phyloP scores from a whole-genome alignment of 2,329 filamentous ascomycete genomes.

The Lachnellula subtilissima region DNA sequence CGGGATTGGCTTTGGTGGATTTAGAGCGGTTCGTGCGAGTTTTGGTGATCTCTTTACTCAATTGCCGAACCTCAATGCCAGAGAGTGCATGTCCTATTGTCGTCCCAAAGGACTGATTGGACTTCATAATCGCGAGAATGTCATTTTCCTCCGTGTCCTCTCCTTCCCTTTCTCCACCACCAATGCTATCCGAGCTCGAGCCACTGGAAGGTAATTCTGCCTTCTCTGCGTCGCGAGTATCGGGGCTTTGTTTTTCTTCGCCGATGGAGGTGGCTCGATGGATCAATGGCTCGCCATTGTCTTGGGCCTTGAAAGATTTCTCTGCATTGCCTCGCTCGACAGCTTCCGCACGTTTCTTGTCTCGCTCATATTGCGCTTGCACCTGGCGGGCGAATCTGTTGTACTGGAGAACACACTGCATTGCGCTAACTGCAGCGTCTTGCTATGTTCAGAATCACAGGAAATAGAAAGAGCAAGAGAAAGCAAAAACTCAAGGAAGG shows the following conservation, averaged over 20 bases:
- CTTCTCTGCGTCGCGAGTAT: constrained; percentile 18
- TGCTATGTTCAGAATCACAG: too few relatives aligned
- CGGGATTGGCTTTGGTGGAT: background rate
- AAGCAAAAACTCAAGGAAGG: too few relatives aligned
- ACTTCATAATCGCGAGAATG: constrained; percentile 1
- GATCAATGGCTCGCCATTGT: background rate
- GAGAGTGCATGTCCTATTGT: constrained; percentile 18
- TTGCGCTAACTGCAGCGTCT: background rate
- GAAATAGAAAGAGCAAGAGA: too few relatives aligned
- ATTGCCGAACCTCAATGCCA: constrained; percentile 20
- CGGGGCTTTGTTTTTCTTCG: constrained; percentile 5
- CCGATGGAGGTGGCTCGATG: constrained; percentile 17
- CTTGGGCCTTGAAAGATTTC: background rate
- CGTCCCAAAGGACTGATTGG: constrained; percentile 17
- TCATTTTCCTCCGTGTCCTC: constrained; percentile 5
- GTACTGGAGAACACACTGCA: constrained; percentile 22
- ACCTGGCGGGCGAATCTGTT: constrained; percentile 16
- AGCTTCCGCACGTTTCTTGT: constrained; percentile 17
- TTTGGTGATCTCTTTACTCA: constrained; percentile 17
- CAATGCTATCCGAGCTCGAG: background rate
- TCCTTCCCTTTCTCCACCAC: background rate
- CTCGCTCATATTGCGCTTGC: constrained; percentile 19
- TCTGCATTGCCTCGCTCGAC: constrained; percentile 19
- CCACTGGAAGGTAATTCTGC: constrained; percentile 3
- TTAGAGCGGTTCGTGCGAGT: constrained; percentile 3